Evolutionary conservation across 108 stramenopile genomes (phyloP).

Genomic region (Skeletonema grethae): DNA sequence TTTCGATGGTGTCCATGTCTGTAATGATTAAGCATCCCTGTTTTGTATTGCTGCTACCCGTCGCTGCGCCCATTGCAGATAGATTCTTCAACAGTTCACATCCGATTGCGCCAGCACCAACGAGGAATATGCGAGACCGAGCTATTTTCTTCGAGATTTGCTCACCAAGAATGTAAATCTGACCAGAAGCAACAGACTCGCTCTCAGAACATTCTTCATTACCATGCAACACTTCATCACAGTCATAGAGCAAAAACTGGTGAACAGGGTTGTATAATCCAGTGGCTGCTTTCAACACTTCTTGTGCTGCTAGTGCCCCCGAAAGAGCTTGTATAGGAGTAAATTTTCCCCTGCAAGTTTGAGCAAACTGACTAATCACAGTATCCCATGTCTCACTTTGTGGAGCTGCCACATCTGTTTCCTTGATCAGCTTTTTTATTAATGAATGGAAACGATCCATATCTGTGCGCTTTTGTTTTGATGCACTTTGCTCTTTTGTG

Average conservation of each 20-base stretch:
- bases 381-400: constrained; percentile 19
- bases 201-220: constrained; percentile 1
- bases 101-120: constrained; percentile 99
- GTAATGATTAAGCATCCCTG: constrained; percentile 75
- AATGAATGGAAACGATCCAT: constrained; percentile 39
- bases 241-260: constrained; percentile 90
- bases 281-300: constrained; percentile 82
- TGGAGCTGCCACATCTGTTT: not conserved
- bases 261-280: constrained; percentile 85
- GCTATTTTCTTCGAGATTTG: constrained; percentile 45
- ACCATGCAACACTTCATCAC: constrained; percentile 75
- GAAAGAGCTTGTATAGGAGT: constrained; percentile 75
- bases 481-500: constrained; percentile 15
- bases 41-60: constrained; percentile 27
- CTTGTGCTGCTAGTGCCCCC: constrained; percentile 86
- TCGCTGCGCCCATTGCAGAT: constrained; percentile 87
- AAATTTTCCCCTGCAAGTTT: constrained; percentile 73
- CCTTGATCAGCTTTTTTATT: constrained; percentile 17
- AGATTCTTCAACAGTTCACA: constrained; percentile 98
- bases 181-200: constrained; percentile 20
- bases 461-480: constrained; percentile 44
- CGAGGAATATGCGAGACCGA: constrained; percentile 83
- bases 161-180: constrained; percentile 68
- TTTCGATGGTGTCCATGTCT: constrained; percentile 99
- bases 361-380: constrained; percentile 46